Conservation (phyloP, 306 rosid species). For the Carpinus viminea region DNA sequence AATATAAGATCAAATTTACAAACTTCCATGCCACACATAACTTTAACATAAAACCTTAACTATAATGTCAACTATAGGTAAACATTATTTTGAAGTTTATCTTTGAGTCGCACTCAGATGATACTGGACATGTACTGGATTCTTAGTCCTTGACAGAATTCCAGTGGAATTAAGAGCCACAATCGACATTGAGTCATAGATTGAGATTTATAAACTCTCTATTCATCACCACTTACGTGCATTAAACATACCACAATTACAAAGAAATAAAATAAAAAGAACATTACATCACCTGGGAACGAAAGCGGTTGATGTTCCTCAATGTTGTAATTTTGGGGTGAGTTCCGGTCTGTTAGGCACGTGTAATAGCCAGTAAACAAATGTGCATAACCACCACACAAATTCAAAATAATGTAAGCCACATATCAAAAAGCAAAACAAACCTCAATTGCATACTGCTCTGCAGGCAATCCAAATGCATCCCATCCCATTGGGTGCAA, state of each 20-base stretch:
- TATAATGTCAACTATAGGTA: neutral
- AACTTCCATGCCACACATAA: neutral
- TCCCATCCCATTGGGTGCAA: constrained; percentile 99
- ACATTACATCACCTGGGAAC: constrained; percentile 65
- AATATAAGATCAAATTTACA: constrained; percentile 6
- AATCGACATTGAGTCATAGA: neutral
- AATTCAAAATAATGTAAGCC: constrained; percentile 8
- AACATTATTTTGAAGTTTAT: constrained; percentile 5
- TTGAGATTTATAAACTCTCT: neutral
- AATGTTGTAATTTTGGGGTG: constrained; percentile 86
- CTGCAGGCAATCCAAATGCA: constrained; percentile 99
- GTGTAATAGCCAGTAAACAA: constrained; percentile 11
- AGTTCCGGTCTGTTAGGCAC: constrained; percentile 81
- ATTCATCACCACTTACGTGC: neutral
- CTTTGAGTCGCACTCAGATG: neutral
- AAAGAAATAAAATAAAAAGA: neutral
- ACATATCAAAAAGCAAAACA: constrained; percentile 18
- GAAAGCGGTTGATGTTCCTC: constrained; percentile 83
- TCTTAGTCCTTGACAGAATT: neutral
- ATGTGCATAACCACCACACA: neutral
- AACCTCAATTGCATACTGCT: constrained; percentile 96
- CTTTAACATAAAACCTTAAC: neutral
- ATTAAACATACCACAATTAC: neutral
- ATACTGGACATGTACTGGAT: neutral
- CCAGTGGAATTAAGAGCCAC: neutral